phyloP scores from a whole-genome alignment of 2,329 filamentous ascomycete genomes.

The Fusarium sp. region DNA sequence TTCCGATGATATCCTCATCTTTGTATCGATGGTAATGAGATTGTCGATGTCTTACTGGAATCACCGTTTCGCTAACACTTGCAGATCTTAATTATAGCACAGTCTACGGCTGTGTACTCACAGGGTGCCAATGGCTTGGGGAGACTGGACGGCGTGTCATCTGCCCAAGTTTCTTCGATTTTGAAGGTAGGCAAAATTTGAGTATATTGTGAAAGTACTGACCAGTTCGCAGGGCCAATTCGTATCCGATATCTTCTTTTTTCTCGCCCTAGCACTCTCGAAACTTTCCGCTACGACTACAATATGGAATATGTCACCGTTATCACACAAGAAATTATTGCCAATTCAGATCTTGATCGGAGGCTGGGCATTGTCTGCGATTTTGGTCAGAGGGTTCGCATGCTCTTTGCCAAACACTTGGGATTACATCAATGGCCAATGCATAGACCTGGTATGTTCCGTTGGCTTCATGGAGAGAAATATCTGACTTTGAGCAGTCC shows the following conservation, averaged over 20 bases:
- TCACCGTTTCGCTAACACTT: not conserved
- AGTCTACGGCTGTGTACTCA: constrained; percentile 2
- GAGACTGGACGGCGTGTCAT: not conserved
- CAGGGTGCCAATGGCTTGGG: constrained; percentile 14
- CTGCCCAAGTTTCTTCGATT: not conserved
- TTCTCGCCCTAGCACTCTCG: not conserved
- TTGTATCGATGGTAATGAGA: constrained; percentile 8
- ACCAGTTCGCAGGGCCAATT: constrained; percentile 5
- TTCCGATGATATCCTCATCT: constrained; percentile 10
- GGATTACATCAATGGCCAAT: constrained; percentile 16
- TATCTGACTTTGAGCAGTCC: not conserved
- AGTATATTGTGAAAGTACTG: accelerated
- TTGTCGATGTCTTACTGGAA: not conserved
- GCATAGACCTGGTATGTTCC: constrained; percentile 6
- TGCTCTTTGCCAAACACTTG: constrained; percentile 1
- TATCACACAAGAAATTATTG: constrained; percentile 3
- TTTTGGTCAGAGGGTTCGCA: not conserved
- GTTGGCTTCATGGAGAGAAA: accelerated
- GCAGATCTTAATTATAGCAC: constrained; percentile 4
- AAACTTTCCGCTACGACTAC: constrained; percentile 22
- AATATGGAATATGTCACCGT: constrained; percentile 12
- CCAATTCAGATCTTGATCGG: constrained; percentile 2
- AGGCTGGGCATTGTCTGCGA: constrained; percentile 7
- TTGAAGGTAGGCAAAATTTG: not conserved
- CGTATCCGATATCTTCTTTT: constrained; percentile 9